Evolutionary conservation across 1,139 yeast species (phyloP), one percentile per base, ranked within the genome.

Genomic region (Yamadazyma sp.): DNA sequence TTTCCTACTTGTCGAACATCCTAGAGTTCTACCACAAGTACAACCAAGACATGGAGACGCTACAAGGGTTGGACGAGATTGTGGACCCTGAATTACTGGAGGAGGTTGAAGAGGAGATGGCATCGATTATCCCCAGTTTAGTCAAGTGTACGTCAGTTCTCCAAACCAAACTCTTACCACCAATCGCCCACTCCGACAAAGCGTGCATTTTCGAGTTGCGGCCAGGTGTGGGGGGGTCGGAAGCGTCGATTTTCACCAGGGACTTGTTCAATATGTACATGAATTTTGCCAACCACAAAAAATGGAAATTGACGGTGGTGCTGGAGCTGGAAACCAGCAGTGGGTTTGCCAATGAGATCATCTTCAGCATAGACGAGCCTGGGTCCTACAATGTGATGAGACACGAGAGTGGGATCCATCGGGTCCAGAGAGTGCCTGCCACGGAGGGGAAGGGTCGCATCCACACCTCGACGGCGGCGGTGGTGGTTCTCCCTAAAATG

Each of bases 171-270:
- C 65, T 92, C 10, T 66, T 89, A 25, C 97, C 98, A 1, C 79
- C 87, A 3, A 82, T 86, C 47, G 81, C 83, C 36, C 87, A 86
- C 57, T 76, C 84, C 3, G 95, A 87, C 40, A 80, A 78, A 44
- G 81, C 95, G 1, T 84, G 96, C 37, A 70, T 92, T 11, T 53
- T 92, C 15, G 99, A 92, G 59, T 62, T 92, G 20, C 73, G 98
- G 41, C 97, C 98, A 0, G 98, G 99, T 2, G 91, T 92, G 1
- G 98, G 99, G 11, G 99, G 99, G 2, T 77, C 82, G 5, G 99
- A 92, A 55, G 98, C 98, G 0, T 81, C 84, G 58, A 73, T 92
- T 6, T 92, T 92, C 59, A 79, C 98, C 0, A 76, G 75, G 35
- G 95, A 94, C 57, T 64, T 92, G 45, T 62, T 89, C 47, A 72